A percentile compares a stretch with the other conserved stretches of the same genome.
Evolutionary conservation across 2,329 filamentous ascomycete species (phyloP).

Genomic region (Paramyrothecium roridum): DNA sequence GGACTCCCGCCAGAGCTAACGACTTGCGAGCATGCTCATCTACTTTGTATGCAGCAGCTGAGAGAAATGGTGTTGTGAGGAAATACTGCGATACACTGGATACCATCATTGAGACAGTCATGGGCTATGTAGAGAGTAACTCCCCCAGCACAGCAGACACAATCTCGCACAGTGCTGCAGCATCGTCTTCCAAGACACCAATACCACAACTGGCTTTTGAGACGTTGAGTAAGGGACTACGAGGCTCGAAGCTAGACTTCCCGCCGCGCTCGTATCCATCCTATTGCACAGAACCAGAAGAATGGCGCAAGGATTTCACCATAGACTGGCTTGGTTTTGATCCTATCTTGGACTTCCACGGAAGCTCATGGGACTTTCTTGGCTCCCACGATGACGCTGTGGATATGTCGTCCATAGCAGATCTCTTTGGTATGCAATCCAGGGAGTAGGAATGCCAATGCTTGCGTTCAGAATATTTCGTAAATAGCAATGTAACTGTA

Average conservation of each 20-base stretch:
- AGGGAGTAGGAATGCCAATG: background rate
- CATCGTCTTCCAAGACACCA: background rate
- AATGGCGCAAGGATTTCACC: background rate
- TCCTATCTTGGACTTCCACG: background rate
- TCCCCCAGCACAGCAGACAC: background rate
- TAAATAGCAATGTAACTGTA: too few species aligned
- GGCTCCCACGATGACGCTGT: background rate
- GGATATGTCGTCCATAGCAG: background rate
- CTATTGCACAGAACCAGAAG: background rate
- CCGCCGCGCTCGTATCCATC: background rate
- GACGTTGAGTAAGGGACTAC: background rate
- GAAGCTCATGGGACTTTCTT: background rate
- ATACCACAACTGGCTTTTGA: background rate
- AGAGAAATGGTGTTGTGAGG: slow-evolving; percentile 2
- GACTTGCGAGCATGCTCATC: slow-evolving; percentile 5
- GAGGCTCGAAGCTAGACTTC: background rate
- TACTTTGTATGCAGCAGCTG: slow-evolving; percentile 3
- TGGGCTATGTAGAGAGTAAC: slow-evolving; percentile 1
- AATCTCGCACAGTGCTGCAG: background rate
- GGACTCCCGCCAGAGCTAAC: slow-evolving; percentile 4
- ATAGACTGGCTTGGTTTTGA: background rate
- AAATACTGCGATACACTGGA: slow-evolving; percentile 6
- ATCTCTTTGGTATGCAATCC: background rate
- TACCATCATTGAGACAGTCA: slow-evolving; percentile 4
- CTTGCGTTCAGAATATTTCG: too few species aligned